These are phyloP conservation scores for Pleurotus sapidus DNA, from an alignment of 768 basidiomycete species.

Conservation along the genomic window DNA sequence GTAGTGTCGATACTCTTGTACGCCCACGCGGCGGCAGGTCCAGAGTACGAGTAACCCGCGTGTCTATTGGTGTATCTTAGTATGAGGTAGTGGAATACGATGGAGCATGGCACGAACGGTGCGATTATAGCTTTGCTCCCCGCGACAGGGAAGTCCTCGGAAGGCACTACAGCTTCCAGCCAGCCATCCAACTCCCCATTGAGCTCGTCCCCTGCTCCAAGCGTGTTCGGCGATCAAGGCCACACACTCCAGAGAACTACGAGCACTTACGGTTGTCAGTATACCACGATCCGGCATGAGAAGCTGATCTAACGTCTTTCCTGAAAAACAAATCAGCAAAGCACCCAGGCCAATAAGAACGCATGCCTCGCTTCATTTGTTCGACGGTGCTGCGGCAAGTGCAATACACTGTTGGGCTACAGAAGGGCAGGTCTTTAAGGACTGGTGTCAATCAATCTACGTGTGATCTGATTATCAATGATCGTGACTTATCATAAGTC, in stretches of 20 bases:
- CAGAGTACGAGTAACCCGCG: slow-evolving; percentile 95
- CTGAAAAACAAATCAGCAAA: slow-evolving; percentile 89
- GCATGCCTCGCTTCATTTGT: background rate
- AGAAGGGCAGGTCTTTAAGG: too few species aligned
- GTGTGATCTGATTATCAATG: too few species aligned
- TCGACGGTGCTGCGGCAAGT: background rate
- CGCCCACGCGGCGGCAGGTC: slow-evolving; percentile 93
- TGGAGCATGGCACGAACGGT: slow-evolving; percentile 59
- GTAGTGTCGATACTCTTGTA: slow-evolving; percentile 84
- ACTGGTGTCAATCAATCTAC: too few species aligned
- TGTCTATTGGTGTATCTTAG: slow-evolving; percentile 51
- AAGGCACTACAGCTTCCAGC: slow-evolving; percentile 50
- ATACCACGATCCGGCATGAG: slow-evolving; percentile 94
- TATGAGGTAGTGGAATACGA: slow-evolving; percentile 13
- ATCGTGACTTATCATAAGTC: background rate
- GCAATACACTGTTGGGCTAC: too few species aligned
- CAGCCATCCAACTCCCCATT: slow-evolving; percentile 59
- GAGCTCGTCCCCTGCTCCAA: slow-evolving; percentile 49
- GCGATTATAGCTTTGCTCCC: slow-evolving; percentile 88
- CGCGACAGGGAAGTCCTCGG: slow-evolving; percentile 42
- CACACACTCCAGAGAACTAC: background rate
- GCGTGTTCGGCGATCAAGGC: slow-evolving; percentile 12
- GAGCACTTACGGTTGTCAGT: slow-evolving; percentile 52
- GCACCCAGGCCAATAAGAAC: slow-evolving; percentile 12
- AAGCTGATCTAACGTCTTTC: slow-evolving; percentile 67